A percentile compares a stretch with the other conserved stretches of the same genome.
Conservation (phyloP, 163 green algal species). For the Coccomyxa subellipsoidea region DNA sequence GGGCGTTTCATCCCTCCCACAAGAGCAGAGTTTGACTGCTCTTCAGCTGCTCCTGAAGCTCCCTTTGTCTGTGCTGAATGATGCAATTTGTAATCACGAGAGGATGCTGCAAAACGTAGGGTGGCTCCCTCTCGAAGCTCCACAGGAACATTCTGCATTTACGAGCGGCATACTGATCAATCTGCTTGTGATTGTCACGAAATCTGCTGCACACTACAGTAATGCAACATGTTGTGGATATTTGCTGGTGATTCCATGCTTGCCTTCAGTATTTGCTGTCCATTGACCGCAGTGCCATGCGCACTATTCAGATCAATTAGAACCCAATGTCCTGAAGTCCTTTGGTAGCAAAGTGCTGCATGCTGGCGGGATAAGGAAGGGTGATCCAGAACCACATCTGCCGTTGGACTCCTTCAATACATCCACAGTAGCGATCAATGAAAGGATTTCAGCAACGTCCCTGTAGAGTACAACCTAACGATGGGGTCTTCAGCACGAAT, state of each 20-base stretch:
- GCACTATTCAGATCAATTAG: slow-evolving; percentile 41
- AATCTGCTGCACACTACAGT: slow-evolving; percentile 1
- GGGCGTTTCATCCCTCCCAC: background rate
- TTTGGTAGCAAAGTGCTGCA: slow-evolving; percentile 41
- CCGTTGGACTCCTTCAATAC: slow-evolving; percentile 17
- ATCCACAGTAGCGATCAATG: too few relatives aligned
- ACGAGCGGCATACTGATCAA: background rate
- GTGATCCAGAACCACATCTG: slow-evolving; percentile 52
- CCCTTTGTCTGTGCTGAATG: background rate
- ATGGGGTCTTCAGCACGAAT: too few relatives aligned
- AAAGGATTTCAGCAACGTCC: too few relatives aligned
- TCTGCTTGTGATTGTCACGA: background rate
- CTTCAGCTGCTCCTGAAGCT: background rate
- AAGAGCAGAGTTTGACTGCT: background rate
- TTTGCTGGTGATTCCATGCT: background rate
- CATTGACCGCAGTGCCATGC: slow-evolving; percentile 40
- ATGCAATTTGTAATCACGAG: slow-evolving; percentile 23
- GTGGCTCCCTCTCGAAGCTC: slow-evolving; percentile 11
- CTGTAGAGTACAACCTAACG: too few relatives aligned
- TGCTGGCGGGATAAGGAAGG: slow-evolving; percentile 44
- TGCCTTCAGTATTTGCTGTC: slow-evolving; percentile 28
- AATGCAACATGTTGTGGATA: background rate
- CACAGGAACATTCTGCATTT: background rate
- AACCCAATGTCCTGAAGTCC: slow-evolving; percentile 20
- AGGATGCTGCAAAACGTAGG: slow-evolving; percentile 39